Base-by-base conservation (phyloP, 2,329 filamentous ascomycete genomes). In the Penicillium glabrum region DNA sequence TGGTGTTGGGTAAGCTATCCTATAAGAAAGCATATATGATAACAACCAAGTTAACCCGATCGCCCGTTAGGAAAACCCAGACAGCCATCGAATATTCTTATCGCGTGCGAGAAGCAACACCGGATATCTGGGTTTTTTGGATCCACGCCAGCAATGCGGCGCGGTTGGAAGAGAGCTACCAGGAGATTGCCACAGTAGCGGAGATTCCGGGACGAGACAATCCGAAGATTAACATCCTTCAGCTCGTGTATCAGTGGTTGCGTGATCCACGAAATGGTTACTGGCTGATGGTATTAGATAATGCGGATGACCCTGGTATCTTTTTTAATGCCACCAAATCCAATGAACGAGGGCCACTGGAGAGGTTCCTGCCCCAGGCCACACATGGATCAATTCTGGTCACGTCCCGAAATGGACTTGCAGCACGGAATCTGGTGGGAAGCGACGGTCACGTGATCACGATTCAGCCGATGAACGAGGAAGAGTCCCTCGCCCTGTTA, bases 31-130 rank as follows among this genome's bases (percentile, higher is more conserved):
- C n/a, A n/a, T n/a, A n/a, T n/a, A n/a, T n/a, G n/a, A n/a, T n/a
- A n/a, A n/a, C n/a, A n/a, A n/a, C n/a, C n/a, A n/a, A n/a, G n/a
- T n/a, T n/a, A n/a, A n/a, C n/a, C n/a, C n/a, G n/a, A n/a, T n/a
- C n/a, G 35, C 43, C 48, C 16, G 16, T 60, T 57, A 73, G 72
- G 49, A 73, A 72, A 57, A 71, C 70, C 26, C 68, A 73, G 64
- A 65, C 68, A 44, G 71, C 73, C 5, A 76, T 77, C 41, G 62
- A 76, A 61, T 75, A 74, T 44, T 64, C 67, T 0, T 69, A 77
- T 59, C 63, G 58, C 46, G 57, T 63, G 21, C 61, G 59, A 58
- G 64, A 71, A 2, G 52, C 35, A 11, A 64, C 56, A 26, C 64
- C 68, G 0, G 35, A 71, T 26, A 69, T 57, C 7, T 72, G 62